A percentile compares a stretch with the other conserved stretches of the same genome.
Evolutionary conservation across 2,329 filamentous ascomycete genomes (phyloP).

Genomic region (Graphilbum fragrans): DNA sequence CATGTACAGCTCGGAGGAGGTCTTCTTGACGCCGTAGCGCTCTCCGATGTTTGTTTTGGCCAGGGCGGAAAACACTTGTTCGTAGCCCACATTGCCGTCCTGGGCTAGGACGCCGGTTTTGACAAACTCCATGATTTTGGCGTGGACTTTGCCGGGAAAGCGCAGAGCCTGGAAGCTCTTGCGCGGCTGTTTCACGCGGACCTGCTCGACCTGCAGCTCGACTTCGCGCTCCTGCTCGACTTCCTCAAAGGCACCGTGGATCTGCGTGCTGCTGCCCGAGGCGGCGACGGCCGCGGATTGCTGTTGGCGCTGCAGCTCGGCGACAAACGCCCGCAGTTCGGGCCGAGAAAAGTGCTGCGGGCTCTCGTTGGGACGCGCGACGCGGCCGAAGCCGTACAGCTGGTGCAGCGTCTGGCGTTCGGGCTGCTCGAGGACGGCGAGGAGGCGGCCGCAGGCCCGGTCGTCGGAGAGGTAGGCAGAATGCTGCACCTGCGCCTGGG

Average conservation of each 20-base stretch:
- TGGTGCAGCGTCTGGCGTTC: constrained; percentile 46
- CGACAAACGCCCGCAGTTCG: constrained; percentile 7
- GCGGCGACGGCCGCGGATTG: neutral
- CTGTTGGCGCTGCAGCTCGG: constrained; percentile 17
- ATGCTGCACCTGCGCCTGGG: constrained; percentile 32
- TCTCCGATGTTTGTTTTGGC: constrained; percentile 1
- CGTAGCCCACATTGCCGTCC: neutral
- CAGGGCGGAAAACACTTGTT: constrained; percentile 2
- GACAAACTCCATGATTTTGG: constrained; percentile 3
- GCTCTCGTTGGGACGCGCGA: constrained; percentile 11
- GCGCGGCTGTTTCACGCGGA: constrained; percentile 20
- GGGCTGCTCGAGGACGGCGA: constrained; percentile 31
- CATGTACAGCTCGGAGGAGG: constrained; percentile 19
- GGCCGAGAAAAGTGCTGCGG: constrained; percentile 13
- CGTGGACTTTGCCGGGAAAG: constrained; percentile 4
- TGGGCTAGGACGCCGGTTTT: constrained; percentile 1
- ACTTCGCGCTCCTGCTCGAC: constrained; percentile 48
- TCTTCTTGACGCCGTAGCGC: constrained; percentile 3
- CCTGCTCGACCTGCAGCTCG: constrained; percentile 42
- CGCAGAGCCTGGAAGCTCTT: neutral
- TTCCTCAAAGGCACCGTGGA: constrained; percentile 38
- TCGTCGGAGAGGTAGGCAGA: constrained; percentile 11
- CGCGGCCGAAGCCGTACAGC: constrained; percentile 40
- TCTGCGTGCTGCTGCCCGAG: constrained; percentile 14
- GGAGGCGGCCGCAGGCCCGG: constrained; percentile 28